Percentiles rank a stretch among this genome's conserved stretches.
Conservation (phyloP, 768 basidiomycete species). For the Trametes cinnabarina region DNA sequence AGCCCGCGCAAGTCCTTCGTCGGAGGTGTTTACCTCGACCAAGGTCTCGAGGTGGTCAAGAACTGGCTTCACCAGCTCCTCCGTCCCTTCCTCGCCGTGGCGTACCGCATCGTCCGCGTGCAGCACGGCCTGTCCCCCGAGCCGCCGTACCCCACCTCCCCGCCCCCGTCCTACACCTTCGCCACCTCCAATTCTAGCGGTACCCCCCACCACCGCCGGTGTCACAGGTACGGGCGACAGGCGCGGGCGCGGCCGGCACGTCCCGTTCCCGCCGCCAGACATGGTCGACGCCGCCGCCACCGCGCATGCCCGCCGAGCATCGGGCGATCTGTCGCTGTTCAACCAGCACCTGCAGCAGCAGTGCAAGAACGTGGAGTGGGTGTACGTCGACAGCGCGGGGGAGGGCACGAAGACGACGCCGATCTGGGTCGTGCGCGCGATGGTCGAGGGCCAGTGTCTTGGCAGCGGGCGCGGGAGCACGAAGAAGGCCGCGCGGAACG, state of each 20-base stretch:
- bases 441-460: constrained; percentile 57
- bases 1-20: constrained; percentile 57
- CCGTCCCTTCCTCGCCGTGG: constrained; percentile 57
- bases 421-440: constrained; percentile 67
- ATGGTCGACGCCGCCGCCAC: constrained; percentile 24
- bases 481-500: constrained; percentile 78
- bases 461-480: constrained; percentile 68
- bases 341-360: constrained; percentile 71
- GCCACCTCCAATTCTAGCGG: constrained; percentile 12
- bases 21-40: constrained; percentile 73
- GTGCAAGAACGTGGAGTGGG: constrained; percentile 65
- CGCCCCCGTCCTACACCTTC: not conserved
- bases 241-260: not conserved
- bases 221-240: too few species aligned
- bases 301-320: constrained; percentile 32
- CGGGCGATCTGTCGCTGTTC: constrained; percentile 77
- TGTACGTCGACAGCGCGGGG: constrained; percentile 49
- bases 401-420: constrained; percentile 65
- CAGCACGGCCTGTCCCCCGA: constrained; percentile 64
- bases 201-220: not conserved
- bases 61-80: constrained; percentile 64
- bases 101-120: constrained; percentile 60
- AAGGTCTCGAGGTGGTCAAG: constrained; percentile 55
- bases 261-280: constrained; percentile 24
- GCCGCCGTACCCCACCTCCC: constrained; percentile 22